Percentiles rank a stretch among this genome's conserved stretches.
Conservation (phyloP, 1,284 basidiomycete genomes). For the Mrakiaceae sp. region DNA sequence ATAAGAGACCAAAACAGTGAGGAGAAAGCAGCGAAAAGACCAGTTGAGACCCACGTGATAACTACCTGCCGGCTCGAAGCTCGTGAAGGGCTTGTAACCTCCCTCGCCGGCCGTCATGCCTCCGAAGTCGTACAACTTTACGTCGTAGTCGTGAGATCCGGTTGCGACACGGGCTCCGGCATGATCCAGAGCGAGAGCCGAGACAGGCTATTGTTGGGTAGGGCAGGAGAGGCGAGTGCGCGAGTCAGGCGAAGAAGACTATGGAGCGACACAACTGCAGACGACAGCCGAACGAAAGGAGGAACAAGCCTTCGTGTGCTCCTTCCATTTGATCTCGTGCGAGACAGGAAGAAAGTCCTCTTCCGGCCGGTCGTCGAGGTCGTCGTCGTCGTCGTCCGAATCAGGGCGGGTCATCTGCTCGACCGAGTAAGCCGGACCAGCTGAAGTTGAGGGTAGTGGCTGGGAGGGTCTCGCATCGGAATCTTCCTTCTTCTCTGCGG, state of each 20-base stretch:
- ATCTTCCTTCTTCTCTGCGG: neutral
- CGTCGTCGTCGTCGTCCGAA: no score
- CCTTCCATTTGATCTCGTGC: slow-evolving; percentile 80
- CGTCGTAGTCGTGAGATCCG: slow-evolving; percentile 92
- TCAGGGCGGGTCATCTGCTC: neutral
- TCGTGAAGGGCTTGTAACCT: slow-evolving; percentile 78
- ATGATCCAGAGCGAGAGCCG: slow-evolving; percentile 80
- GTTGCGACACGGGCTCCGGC: slow-evolving; percentile 83
- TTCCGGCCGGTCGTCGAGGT: slow-evolving; percentile 16
- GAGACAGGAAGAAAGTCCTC: slow-evolving; percentile 35
- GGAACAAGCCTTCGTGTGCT: slow-evolving; percentile 62
- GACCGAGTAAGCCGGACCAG: neutral
- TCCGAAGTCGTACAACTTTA: slow-evolving; percentile 98
- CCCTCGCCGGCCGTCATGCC: slow-evolving; percentile 63
- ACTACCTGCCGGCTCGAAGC: slow-evolving; percentile 82
- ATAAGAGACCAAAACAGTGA: neutral
- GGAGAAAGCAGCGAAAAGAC: neutral
- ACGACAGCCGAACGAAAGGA: neutral
- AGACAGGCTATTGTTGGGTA: slow-evolving; percentile 49
- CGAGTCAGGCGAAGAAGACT: neutral
- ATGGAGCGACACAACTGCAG: neutral
- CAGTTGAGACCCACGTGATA: slow-evolving; percentile 62
- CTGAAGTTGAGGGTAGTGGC: neutral
- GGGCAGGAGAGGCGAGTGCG: neutral
- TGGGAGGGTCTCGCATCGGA: neutral